Evolutionary conservation across 2,329 filamentous ascomycete species (phyloP).

Genomic region (Penicillium sp.): DNA sequence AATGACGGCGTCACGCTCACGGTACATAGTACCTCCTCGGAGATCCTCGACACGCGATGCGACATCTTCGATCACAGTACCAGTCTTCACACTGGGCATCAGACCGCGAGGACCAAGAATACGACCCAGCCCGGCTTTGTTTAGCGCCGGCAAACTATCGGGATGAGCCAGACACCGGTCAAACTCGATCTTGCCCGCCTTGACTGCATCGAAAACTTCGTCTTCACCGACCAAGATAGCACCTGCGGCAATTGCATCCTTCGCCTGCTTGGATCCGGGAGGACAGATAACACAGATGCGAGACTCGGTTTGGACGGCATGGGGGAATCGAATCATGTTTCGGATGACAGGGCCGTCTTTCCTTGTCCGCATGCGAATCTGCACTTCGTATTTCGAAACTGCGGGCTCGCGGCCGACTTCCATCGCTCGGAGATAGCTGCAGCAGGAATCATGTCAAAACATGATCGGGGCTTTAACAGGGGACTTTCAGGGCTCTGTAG

Average conservation of each 20-base stretch:
- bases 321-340: constrained; percentile 80
- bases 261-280: constrained; percentile 69
- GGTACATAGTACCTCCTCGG: constrained; percentile 78
- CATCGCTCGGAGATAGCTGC: constrained; percentile 80
- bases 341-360: constrained; percentile 84
- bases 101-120: constrained; percentile 82
- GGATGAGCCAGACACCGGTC: constrained; percentile 84
- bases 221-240: constrained; percentile 82
- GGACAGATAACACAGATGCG: constrained; percentile 87
- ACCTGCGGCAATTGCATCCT: constrained; percentile 70
- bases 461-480: neutral
- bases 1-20: constrained; percentile 78
- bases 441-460: constrained; percentile 12
- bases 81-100: constrained; percentile 85
- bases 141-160: constrained; percentile 70
- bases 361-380: constrained; percentile 73
- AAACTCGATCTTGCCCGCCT: constrained; percentile 73
- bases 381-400: constrained; percentile 79
- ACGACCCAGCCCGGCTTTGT: constrained; percentile 73
- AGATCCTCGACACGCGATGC: constrained; percentile 71
- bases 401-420: constrained; percentile 79
- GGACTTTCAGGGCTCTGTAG: neutral
- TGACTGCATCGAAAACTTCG: constrained; percentile 73
- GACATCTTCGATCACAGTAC: constrained; percentile 82
- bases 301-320: constrained; percentile 82